Evolutionary conservation across 768 basidiomycete genomes (phyloP), one percentile per base, ranked within the genome.

Genomic region (Hygrophoropsis aurantiaca): DNA sequence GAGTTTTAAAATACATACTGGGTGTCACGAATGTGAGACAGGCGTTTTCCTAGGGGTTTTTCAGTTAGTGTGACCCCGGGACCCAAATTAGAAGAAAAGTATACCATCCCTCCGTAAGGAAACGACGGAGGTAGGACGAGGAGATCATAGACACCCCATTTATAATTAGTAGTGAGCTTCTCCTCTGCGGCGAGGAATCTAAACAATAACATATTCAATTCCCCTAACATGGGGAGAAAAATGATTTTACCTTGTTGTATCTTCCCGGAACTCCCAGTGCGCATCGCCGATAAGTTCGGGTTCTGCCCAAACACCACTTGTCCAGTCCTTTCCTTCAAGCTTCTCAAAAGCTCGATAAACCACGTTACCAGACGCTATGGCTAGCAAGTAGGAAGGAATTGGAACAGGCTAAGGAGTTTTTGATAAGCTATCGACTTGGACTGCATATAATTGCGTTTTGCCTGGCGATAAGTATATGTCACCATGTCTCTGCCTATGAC

Each of bases 301-400:
- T 67, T 97, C 93, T 1, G 92, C 83, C 94, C 94, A 97, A 4
- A 94, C 78, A 1, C 94, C 94, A 11, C 76, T 84, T 13, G 70
- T 83, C 90, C 95, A 92, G n/a, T 72, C 59, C 54, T 79, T 85
- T 15, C 83, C 87, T 27, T 78, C 65, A 9, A 77, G 67, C 25
- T 70, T 66, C 3, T 77, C 68, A 61, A 94, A 91, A 0, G 81
- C 58, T 10, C 73, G 80, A 66, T 94, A 94, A 18, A 72, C 75
- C 3, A 97, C 68, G 59, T 95, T 86, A 1, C 94, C 94, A 0
- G 80, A 77, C 0, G 94, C 94, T 44, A 97, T 85, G 2, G 95
- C 95, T 40, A 97, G 76, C n/a, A 97, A 73, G 61, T 98, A 97
- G 1, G 87, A 83, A 1, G 95, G 90, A 48, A 97, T 93, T 4